These are phyloP conservation scores for Lentinula edodes DNA, from an alignment of 768 basidiomycete genomes.

Conservation along the genomic window DNA sequence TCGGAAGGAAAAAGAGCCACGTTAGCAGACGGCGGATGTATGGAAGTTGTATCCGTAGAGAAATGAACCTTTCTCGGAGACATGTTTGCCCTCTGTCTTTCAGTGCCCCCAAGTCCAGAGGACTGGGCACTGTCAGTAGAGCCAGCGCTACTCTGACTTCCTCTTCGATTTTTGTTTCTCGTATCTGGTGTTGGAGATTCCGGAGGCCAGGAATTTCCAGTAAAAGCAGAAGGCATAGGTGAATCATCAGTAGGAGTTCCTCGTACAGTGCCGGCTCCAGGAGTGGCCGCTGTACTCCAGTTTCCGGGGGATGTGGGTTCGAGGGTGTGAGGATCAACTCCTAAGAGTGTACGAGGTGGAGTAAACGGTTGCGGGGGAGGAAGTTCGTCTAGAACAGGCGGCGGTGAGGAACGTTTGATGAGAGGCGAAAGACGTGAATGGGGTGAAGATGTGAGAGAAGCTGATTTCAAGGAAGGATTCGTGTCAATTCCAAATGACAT, in stretches of 20 bases:
- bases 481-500: slow-evolving; percentile 1
- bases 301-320: slow-evolving; percentile 35
- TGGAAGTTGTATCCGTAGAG: neutral
- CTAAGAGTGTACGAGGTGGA: slow-evolving; percentile 7
- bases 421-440: slow-evolving; percentile 18
- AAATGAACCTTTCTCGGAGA: slow-evolving; percentile 10
- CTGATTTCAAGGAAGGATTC: slow-evolving; percentile 12
- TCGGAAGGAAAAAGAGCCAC: slow-evolving; percentile 7
- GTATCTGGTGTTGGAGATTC: slow-evolving; percentile 11
- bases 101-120: neutral
- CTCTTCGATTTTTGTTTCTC: slow-evolving; percentile 15
- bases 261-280: slow-evolving; percentile 38
- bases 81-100: slow-evolving; percentile 12
- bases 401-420: slow-evolving; percentile 24
- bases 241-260: slow-evolving; percentile 1
- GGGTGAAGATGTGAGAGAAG: slow-evolving; percentile 19
- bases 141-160: slow-evolving; percentile 23
- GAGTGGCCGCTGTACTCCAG: slow-evolving; percentile 78
- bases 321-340: neutral
- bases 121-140: slow-evolving; percentile 2
- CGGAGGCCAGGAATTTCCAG: neutral
- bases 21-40: neutral
- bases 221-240: slow-evolving; percentile 1
- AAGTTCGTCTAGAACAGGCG: slow-evolving; percentile 21
- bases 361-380: slow-evolving; percentile 6